A percentile compares a stretch with the other conserved stretches of the same genome.
Conservation (phyloP, 495 filamentous ascomycete species). For the Chaetomium fimeti region DNA sequence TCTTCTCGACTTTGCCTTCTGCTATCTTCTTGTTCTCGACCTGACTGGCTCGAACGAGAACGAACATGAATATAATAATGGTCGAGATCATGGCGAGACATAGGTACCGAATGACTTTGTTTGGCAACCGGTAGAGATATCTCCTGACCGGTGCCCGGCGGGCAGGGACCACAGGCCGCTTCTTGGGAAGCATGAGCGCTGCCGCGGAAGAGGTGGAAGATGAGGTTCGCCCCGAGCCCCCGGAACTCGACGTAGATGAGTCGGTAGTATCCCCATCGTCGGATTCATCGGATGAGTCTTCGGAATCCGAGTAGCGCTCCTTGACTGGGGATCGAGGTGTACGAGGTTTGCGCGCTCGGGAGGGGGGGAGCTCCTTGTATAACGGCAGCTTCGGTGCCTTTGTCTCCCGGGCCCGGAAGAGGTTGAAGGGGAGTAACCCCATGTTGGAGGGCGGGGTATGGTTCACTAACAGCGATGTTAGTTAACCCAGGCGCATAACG, state of each 20-base stretch:
- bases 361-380: slow-evolving; percentile 39
- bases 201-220: slow-evolving; percentile 51
- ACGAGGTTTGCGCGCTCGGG: slow-evolving; percentile 15
- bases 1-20: slow-evolving; percentile 49
- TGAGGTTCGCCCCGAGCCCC: slow-evolving; percentile 50
- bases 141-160: slow-evolving; percentile 41
- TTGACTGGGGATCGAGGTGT: slow-evolving; percentile 33
- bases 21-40: slow-evolving; percentile 60
- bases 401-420: slow-evolving; percentile 38
- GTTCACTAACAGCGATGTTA: background rate
- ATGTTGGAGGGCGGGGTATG: slow-evolving; percentile 14
- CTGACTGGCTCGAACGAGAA: slow-evolving; percentile 67
- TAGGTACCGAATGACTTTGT: slow-evolving; percentile 67
- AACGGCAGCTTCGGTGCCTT: slow-evolving; percentile 43
- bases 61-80: slow-evolving; percentile 69
- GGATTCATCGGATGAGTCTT: slow-evolving; percentile 42
- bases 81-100: slow-evolving; percentile 66
- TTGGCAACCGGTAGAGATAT: slow-evolving; percentile 59
- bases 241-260: slow-evolving; percentile 41
- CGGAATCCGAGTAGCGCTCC: slow-evolving; percentile 47
- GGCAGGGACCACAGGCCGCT: slow-evolving; percentile 36
- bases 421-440: slow-evolving; percentile 34
- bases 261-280: slow-evolving; percentile 47
- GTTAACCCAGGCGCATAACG: background rate
- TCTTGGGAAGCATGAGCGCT: slow-evolving; percentile 56